Evolutionary conservation across 1,139 yeast genomes (phyloP), one percentile per base, ranked within the genome.

Genomic region (Lodderomyces theae): DNA sequence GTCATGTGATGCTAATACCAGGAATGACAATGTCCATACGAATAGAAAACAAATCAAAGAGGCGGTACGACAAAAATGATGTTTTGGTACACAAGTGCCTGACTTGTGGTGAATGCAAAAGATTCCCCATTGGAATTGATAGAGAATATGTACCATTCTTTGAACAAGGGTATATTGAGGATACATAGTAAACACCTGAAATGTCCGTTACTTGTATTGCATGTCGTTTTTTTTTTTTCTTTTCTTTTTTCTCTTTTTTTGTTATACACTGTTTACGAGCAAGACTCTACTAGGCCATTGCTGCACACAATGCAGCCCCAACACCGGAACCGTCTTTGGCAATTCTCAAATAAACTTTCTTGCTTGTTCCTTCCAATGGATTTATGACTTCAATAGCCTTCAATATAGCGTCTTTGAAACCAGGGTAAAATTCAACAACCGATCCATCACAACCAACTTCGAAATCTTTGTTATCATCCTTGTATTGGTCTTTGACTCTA

Each of bases 401-500:
- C 56, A 89, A 75, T 50, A 90, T 71, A 70, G 78, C 76, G 8
- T 80, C 75, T 63, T 83, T 80, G 64, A 85, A 90, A 23, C 89
- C 89, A 16, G 98, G 97, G 60, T 89, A 92, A 57, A 79, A 84
- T 63, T 90, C 96, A 40, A 89, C 85, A 43, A 90, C 94, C 5
- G 96, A 82, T 21, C 98, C 98, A 60, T 90, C 97, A 46, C 90
- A 89, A 40, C 97, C 97, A 52, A 90, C 77, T 61, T 90, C 97
- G 44, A 89, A 86, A 52, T 80, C 86, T 46, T 73, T 78, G 47
- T 77, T 78, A 48, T 75, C 79, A 43, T 78, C 73, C 32, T 73
- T 72, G 47, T 66, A 69, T 43, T 66, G 72, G 15, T 58, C 67
- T 37, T 67, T 63, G 8, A 70, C 72, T 36, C 72, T 60, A 15